Base-by-base conservation (phyloP, 495 filamentous ascomycete genomes). In the Trichoderma asperelloides region DNA sequence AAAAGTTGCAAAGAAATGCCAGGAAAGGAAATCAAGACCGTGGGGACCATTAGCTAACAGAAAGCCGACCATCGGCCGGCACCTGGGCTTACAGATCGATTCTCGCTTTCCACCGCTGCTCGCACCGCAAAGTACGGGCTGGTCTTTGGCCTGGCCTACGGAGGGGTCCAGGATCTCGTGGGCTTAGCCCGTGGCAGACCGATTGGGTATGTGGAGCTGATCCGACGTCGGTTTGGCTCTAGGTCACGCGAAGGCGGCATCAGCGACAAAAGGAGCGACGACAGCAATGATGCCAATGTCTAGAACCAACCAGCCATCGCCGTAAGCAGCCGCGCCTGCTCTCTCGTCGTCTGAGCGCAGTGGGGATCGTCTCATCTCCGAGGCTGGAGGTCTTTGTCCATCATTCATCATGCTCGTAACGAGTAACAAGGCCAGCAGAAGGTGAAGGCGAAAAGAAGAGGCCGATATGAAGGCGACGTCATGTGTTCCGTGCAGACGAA, bases 71-170 rank as follows among this genome's bases (percentile, higher is more conserved):
- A 15, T 49, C 43, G 43, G 43, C 43, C 55, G 55, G 55, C 55
- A 60, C 25, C 62, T 39, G 16, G 39, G 39, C n/a, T 64, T 64
- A 25, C 65, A 96, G 92, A 92, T 81, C 84, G 88, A 39, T 91
- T 96, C 70, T 90, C 92, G 64, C 78, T 93, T 39, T 84, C 86
- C 28, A 94, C 91, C 68, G 88, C 92, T 28, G 93, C 92, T 49
- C 87, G 92, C 69, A 93, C 91, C 47, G 89, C 91, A 60, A 95
- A 88, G 77, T 84, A 87, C 64, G 93, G 91, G 2, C 76, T 97
- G 62, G 82, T 88, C 66, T 82, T 89, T 60, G 92, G 94, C n/a
- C 69, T 96, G 3, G 82, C 77, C 27, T 97, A 90, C 78, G 95
- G 95, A 45, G 78, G 96, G 40, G 70, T 86, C 57, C 93, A 98